Percentiles rank a stretch among this genome's conserved stretches.
Conservation (phyloP, 768 basidiomycete species). For the Termitomyces sp. region DNA sequence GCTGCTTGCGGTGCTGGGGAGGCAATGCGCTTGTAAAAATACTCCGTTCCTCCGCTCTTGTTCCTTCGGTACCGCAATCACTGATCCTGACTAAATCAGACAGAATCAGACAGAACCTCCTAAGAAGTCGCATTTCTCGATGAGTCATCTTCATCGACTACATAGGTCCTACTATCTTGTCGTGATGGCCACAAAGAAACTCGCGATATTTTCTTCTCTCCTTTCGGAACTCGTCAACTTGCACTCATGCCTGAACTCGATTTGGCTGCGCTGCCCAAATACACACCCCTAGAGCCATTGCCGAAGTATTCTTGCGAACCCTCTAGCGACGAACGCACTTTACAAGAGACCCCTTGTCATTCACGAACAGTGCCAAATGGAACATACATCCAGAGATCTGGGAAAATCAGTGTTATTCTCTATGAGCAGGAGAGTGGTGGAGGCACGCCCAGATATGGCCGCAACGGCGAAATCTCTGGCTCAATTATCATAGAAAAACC, state of each 20-base stretch:
- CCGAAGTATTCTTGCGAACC: conserved; percentile 60
- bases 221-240: neutral
- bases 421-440: conserved; percentile 42
- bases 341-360: conserved; percentile 44
- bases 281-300: conserved; percentile 49
- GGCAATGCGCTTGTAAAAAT: too few species aligned
- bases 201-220: neutral
- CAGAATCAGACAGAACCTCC: neutral
- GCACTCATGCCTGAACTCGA: conserved; percentile 4
- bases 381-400: conserved; percentile 36
- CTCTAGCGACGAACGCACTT: conserved; percentile 45
- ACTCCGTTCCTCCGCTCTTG: too few species aligned
- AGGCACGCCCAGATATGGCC: conserved; percentile 41
- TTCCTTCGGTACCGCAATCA: neutral
- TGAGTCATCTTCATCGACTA: neutral
- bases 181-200: neutral
- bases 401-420: conserved; percentile 39
- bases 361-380: conserved; percentile 29
- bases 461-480: conserved; percentile 38
- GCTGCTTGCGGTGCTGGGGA: too few species aligned
- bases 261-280: conserved; percentile 37
- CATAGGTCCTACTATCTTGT: neutral
- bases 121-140: neutral
- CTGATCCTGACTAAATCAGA: too few species aligned
- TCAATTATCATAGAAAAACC: conserved; percentile 39